Percentiles rank a stretch among this genome's conserved stretches.
These are phyloP conservation scores for Coniosporium apollinis DNA, from an alignment of 495 filamentous ascomycete genomes.

Conservation along the genomic window DNA sequence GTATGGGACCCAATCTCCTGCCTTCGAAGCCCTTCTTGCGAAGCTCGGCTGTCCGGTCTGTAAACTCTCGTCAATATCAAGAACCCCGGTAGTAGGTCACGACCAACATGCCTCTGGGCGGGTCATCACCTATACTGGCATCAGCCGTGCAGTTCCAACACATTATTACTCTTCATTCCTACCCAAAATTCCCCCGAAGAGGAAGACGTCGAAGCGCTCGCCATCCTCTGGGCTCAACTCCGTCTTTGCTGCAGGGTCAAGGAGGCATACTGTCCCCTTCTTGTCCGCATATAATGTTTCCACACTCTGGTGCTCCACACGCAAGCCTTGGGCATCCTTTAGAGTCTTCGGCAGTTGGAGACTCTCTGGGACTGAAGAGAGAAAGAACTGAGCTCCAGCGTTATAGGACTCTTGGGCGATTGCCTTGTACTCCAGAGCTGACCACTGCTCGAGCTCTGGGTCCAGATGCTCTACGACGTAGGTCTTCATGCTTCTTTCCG, in stretches of 20 bases:
- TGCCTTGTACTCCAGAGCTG: conserved; percentile 69
- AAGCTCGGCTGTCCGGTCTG: conserved; percentile 85
- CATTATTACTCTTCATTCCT: conserved; percentile 17
- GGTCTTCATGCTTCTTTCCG: no score
- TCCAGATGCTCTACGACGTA: conserved; percentile 91
- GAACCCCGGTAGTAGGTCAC: neutral
- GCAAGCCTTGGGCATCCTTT: conserved; percentile 39
- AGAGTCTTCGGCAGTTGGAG: conserved; percentile 48
- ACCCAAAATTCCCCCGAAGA: conserved; percentile 96
- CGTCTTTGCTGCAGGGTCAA: conserved; percentile 67
- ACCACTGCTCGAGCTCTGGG: conserved; percentile 88
- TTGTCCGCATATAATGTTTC: conserved; percentile 56
- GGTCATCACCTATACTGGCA: conserved; percentile 60
- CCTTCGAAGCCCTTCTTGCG: conserved; percentile 83
- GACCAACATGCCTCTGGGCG: conserved; percentile 60
- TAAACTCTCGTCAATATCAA: neutral
- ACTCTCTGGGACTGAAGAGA: conserved; percentile 61
- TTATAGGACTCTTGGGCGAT: conserved; percentile 67
- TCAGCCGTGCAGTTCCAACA: conserved; percentile 7
- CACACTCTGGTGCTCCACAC: conserved; percentile 52
- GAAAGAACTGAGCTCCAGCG: conserved; percentile 50
- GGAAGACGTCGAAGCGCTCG: conserved; percentile 67
- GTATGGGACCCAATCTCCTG: conserved; percentile 73
- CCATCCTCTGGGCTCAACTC: conserved; percentile 76
- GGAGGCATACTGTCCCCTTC: conserved; percentile 60